Base-by-base conservation (phyloP, 1,139 yeast species). In the Hemisphaericaspora subhashii region DNA sequence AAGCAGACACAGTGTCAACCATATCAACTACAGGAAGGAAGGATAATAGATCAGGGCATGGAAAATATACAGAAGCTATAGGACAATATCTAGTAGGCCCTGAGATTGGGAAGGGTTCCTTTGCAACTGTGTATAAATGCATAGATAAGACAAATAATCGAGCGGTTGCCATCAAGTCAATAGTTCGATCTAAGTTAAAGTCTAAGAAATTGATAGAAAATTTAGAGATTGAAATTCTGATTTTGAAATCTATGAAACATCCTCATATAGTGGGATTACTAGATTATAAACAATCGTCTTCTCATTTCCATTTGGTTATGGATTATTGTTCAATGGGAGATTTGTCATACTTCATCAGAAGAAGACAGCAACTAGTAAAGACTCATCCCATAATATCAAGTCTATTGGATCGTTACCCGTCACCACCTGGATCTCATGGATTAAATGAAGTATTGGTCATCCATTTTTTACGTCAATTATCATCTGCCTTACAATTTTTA, bases 281-380 rank as follows among this genome's bases (percentile, higher is more conserved):
- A 40, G 98, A 90, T 54, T 88, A 87, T 57, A 81, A 83, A 45
- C 85, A 87, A 54, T 85, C 96, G 0, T 60, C 79, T 9, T 69
- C 85, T 9, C 88, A 90, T 61, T 87, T 89, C 65, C 94, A 88
- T 61, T 69, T 92, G 48, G 81, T 90, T n/a, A 92, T 92, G 98
- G 98, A 92, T 58, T 92, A 88, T 64, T 92, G 98, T 58, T 83
- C 97, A 0, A 71, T 92, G 62, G 98, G 98, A 8, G 98, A 92
- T 63, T 72, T 92, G 45, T 86, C 95, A 0, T 87, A 82, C 55
- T 84, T 92, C 52, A 89, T 92, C 39, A 78, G 87, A 53, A 82
- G 80, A 57, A 76, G 92, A 54, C 77, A 77, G 47, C 89, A 85
- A 55, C 67, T 90, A 32, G 77, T 80, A 22, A 74, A 77, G 47